Conservation (phyloP, 2,329 filamentous ascomycete species). For the Lasiodiplodia hormozganensis region DNA sequence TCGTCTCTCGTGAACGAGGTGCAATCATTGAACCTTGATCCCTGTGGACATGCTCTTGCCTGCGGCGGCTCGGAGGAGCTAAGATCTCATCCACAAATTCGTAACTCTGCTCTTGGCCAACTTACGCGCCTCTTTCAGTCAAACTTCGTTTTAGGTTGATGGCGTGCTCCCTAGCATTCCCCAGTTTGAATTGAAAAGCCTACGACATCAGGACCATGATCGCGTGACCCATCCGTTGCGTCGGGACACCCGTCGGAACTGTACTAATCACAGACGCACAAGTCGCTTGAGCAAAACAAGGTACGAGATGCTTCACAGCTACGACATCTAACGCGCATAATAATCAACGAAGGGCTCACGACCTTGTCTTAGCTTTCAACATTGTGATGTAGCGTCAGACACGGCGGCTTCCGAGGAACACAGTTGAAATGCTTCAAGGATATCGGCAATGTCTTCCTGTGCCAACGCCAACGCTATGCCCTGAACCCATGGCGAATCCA, state of each 20-base stretch:
- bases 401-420: background rate
- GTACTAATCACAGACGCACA: background rate
- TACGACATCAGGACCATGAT: slow-evolving; percentile 2
- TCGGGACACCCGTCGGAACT: background rate
- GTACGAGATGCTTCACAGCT: background rate
- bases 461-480: slow-evolving; percentile 21
- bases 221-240: background rate
- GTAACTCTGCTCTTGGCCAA: background rate
- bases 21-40: background rate
- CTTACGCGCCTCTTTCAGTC: background rate
- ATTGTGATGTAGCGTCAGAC: background rate
- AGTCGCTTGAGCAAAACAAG: background rate
- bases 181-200: background rate
- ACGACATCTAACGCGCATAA: background rate
- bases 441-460: slow-evolving; percentile 17
- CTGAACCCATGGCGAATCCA: slow-evolving; percentile 4
- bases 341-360: background rate
- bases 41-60: background rate
- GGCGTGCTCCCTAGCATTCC: background rate
- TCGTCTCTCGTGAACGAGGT: slow-evolving; percentile 7
- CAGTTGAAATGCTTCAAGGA: slow-evolving; percentile 1
- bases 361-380: slow-evolving; percentile 2
- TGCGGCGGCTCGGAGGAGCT: background rate
- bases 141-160: slow-evolving; percentile 17
- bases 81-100: background rate